These are phyloP conservation scores for Tuber borchii DNA, from an alignment of 495 filamentous ascomycete species.

Conservation along the genomic window DNA sequence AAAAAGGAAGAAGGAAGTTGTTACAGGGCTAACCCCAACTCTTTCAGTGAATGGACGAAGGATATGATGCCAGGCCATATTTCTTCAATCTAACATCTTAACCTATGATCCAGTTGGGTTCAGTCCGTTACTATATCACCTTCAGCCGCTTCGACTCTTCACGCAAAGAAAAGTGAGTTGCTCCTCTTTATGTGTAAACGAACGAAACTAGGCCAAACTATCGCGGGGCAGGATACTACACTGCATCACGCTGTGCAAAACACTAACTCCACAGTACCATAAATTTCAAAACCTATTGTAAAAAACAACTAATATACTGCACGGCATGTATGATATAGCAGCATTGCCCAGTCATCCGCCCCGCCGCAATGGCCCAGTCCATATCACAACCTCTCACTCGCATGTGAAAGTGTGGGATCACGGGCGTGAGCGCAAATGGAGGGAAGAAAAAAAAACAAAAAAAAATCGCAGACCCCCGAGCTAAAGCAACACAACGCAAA, in stretches of 20 bases:
- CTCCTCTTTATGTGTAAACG: background rate
- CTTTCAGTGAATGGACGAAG: background rate
- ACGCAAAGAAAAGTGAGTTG: background rate
- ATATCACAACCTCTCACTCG: constrained; percentile 2
- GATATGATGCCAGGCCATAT: background rate
- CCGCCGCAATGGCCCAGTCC: background rate
- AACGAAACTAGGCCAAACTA: background rate
- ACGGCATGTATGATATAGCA: background rate
- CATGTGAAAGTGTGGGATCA: background rate
- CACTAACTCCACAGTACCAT: background rate
- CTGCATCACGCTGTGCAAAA: background rate
- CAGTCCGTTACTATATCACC: background rate
- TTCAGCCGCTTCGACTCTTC: background rate
- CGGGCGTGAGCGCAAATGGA: background rate
- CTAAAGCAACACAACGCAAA: background rate
- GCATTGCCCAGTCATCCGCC: background rate
- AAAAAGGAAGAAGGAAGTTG: too few relatives aligned
- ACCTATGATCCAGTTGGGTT: background rate
- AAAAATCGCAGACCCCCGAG: background rate
- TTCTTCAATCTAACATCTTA: background rate
- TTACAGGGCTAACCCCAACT: background rate
- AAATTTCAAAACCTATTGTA: background rate
- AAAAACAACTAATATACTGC: background rate
- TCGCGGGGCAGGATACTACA: background rate
- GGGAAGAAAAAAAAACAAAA: background rate